phyloP scores from a whole-genome alignment of 208 protist species.

The Trypanosoma melophagium region DNA sequence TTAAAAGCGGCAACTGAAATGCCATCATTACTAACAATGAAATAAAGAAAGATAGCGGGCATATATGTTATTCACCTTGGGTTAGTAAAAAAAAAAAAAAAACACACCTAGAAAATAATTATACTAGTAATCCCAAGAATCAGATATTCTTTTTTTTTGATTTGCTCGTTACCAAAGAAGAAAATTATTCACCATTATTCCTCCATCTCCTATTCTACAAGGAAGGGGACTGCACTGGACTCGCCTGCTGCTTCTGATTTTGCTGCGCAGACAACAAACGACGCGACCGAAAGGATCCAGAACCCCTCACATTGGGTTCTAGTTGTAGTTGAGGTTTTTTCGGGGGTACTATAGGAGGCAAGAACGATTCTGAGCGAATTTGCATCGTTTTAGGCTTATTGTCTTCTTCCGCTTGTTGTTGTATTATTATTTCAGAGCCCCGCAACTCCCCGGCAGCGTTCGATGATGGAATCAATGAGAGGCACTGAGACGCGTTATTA shows the following conservation, averaged over 20 bases:
- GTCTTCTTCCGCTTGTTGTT: not conserved
- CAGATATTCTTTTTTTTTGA: constrained; percentile 12
- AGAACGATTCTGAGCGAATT: not conserved
- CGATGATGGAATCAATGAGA: not conserved
- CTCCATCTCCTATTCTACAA: not conserved
- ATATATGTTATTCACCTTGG: no score
- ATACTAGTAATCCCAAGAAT: constrained; percentile 11
- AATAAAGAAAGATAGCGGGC: no score
- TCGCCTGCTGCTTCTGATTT: no score
- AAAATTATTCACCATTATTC: not conserved
- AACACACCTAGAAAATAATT: no score
- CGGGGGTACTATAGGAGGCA: not conserved
- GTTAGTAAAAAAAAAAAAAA: no score
- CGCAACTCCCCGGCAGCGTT: not conserved
- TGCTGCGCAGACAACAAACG: not conserved
- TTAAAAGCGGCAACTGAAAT: no score
- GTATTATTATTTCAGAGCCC: not conserved
- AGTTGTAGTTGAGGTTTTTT: not conserved
- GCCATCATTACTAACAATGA: no score
- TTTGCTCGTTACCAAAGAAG: not conserved
- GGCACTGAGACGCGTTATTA: not conserved
- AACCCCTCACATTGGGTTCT: not conserved
- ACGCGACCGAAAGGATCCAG: constrained; percentile 5
- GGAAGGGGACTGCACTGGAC: no score
- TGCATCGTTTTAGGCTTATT: no score